Evolutionary conservation across 1,284 basidiomycete genomes (phyloP), one percentile per base, ranked within the genome.

Genomic region (Cutaneotrichosporon cavernicola): DNA sequence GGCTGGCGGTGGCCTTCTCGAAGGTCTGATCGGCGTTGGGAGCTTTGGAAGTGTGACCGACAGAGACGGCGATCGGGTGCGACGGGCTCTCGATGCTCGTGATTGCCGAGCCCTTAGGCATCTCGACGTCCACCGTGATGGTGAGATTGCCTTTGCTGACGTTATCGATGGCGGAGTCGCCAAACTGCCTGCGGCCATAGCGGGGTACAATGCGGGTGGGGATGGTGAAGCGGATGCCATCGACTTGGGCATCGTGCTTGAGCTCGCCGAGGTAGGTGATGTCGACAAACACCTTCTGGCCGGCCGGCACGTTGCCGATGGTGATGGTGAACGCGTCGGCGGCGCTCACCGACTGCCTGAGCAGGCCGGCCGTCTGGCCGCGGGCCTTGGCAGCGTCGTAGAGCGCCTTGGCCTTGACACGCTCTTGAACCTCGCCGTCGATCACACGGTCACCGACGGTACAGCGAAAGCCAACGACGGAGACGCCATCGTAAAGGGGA

Each of bases 401-500:
- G 26, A 81, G 77, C 56, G 78, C 69, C 16, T 73, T 71, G 0
- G 87, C 87, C 58, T 79, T 69, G 2, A 76, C 74, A 56, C 81
- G 84, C 65, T 86, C 85, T 69, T 85, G 85, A 13, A 81, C 83
- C 11, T 83, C 70, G 1, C 85, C 87, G n/a, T 75, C 64, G 13
- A 88, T 74, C 4, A 80, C 63, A 0, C 77, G 72, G 0, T 81
- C 83, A 60, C 83, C 81, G 21, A 78, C 75, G 40, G 75, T 75
- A 72, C 85, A 81, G 43, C 83, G 79, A 67, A 87, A 87, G 0
- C 78, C 82, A 59, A 84, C 85, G 4, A 86, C 81, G 0, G 84
- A 83, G 0, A 82, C 82, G n/a, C 75, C 78, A 0, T 83, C 85
- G 1, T 87, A 87, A 1, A 88, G 81, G 1, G 87, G 87, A 67